Evolutionary conservation across 495 filamentous ascomycete species (phyloP).

Genomic region (Xylaria castorea): DNA sequence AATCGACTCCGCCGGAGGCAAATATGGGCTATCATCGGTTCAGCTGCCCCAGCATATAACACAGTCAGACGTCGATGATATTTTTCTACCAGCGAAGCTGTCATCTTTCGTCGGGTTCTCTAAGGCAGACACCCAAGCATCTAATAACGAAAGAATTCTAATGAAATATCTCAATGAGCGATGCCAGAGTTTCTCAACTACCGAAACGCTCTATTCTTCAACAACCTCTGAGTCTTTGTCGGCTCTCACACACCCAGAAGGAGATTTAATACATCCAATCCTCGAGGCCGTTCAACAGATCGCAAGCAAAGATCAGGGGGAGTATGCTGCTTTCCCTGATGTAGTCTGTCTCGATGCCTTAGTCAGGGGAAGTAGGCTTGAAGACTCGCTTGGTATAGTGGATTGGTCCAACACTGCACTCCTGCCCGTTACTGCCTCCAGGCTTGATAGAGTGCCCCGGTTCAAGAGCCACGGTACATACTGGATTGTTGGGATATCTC

Average conservation of each 20-base stretch:
- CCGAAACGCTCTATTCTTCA: slow-evolving; percentile 3
- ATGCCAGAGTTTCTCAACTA: slow-evolving; percentile 5
- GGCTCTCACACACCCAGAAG: not conserved
- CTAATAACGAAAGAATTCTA: slow-evolving; percentile 3
- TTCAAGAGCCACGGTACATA: slow-evolving; percentile 49
- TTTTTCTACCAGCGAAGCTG: not conserved
- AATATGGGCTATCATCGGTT: not conserved
- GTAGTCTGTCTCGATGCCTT: not conserved
- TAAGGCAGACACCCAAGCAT: not conserved
- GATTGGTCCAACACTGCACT: slow-evolving; percentile 25
- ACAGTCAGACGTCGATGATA: slow-evolving; percentile 4
- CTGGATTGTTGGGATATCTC: slow-evolving; percentile 53
- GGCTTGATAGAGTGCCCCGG: slow-evolving; percentile 13
- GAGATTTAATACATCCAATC: not conserved
- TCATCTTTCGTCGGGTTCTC: slow-evolving; percentile 12
- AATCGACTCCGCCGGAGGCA: not conserved
- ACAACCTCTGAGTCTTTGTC: not conserved
- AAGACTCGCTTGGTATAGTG: slow-evolving; percentile 22
- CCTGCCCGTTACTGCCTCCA: slow-evolving; percentile 21
- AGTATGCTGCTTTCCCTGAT: not conserved
- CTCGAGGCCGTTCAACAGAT: not conserved
- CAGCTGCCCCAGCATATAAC: not conserved
- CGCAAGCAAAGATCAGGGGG: not conserved
- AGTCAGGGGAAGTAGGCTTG: not conserved
- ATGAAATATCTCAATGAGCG: not conserved